Percentiles rank a stretch among this genome's conserved stretches.
Evolutionary conservation across 768 basidiomycete genomes (phyloP).

Genomic region (Clavulina sp.): DNA sequence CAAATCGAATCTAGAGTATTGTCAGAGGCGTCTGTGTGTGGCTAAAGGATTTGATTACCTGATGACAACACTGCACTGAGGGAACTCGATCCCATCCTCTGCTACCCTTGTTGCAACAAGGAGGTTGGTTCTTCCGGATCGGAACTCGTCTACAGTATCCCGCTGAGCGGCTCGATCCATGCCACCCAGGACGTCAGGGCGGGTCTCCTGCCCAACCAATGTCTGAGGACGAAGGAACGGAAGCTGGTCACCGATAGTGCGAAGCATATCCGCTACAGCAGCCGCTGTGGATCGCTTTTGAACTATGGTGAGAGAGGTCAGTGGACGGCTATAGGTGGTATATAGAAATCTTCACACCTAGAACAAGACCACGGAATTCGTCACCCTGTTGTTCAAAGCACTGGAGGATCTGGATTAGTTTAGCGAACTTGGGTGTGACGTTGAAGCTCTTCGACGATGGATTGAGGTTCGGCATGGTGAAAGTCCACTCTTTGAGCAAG

Average conservation of each 20-base stretch:
- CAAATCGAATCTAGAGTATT: slow-evolving; percentile 32
- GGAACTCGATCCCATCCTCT: slow-evolving; percentile 39
- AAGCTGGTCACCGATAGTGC: slow-evolving; percentile 32
- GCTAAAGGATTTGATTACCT: slow-evolving; percentile 23
- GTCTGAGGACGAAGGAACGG: slow-evolving; percentile 39
- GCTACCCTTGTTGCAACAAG: slow-evolving; percentile 40
- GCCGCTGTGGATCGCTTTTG: slow-evolving; percentile 34
- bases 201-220: slow-evolving; percentile 25
- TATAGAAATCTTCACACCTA: slow-evolving; percentile 31
- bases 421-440: slow-evolving; percentile 48
- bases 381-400: slow-evolving; percentile 36
- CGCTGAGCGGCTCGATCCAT: slow-evolving; percentile 25
- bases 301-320: slow-evolving; percentile 23
- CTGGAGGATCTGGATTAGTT: slow-evolving; percentile 40
- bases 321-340: background rate
- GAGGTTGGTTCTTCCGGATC: slow-evolving; percentile 41
- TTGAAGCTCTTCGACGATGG: slow-evolving; percentile 41
- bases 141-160: slow-evolving; percentile 33
- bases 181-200: background rate
- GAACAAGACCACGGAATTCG: slow-evolving; percentile 44
- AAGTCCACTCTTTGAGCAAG: slow-evolving; percentile 42
- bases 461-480: slow-evolving; percentile 45
- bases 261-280: slow-evolving; percentile 40
- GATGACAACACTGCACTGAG: slow-evolving; percentile 40
- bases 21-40: background rate